phyloP scores from a whole-genome alignment of 345 rosid species.

The Hibiscus syriacus region DNA sequence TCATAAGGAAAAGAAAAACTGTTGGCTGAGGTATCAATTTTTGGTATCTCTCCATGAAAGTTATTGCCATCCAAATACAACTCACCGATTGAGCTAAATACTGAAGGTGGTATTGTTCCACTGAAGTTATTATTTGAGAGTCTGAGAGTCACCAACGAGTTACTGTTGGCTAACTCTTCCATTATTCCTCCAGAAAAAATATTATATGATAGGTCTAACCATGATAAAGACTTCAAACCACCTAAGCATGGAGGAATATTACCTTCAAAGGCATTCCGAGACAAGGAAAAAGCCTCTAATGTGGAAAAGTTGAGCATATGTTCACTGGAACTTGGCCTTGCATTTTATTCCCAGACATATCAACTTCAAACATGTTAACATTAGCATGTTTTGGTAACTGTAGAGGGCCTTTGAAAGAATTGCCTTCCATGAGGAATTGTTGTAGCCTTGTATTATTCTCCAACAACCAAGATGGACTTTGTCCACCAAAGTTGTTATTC shows the following conservation, averaged over 20 bases:
- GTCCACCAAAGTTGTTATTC: background rate
- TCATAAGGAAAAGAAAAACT: too few species aligned
- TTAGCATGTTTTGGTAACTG: background rate
- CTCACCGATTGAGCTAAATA: background rate
- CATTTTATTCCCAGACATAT: conserved; percentile 8
- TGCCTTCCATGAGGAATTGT: background rate
- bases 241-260: conserved; percentile 19
- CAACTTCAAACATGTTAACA: background rate
- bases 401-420: conserved; percentile 8
- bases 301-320: conserved; percentile 12
- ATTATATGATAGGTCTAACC: conserved; percentile 21
- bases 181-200: conserved; percentile 12
- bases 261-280: conserved; percentile 12
- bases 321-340: conserved; percentile 1
- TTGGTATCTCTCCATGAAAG: background rate
- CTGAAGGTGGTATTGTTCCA: conserved; percentile 5
- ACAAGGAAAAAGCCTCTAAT: background rate
- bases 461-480: background rate
- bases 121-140: conserved; percentile 23
- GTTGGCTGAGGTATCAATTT: background rate
- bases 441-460: background rate
- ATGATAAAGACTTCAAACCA: background rate
- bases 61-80: conserved; percentile 10
- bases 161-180: background rate
- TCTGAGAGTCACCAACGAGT: background rate